Percentiles rank a stretch among this genome's conserved stretches.
These are phyloP conservation scores for Anisodus acutangulus DNA, from an alignment of 257 asterid genomes.

Conservation along the genomic window DNA sequence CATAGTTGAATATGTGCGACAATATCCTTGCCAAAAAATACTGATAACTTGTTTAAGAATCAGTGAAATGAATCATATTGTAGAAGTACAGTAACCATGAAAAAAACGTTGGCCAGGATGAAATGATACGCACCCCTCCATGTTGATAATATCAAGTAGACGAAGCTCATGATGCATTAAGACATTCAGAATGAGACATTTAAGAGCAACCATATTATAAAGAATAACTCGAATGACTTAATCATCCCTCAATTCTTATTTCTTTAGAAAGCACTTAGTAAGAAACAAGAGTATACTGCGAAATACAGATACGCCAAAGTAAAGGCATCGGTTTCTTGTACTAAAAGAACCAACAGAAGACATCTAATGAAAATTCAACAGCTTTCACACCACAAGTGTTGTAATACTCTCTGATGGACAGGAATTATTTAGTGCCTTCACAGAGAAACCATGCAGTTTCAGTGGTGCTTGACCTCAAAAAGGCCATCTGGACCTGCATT, in stretches of 20 bases:
- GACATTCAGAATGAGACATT: conserved; percentile 14
- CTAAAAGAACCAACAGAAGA: conserved; percentile 19
- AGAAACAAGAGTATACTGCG: neutral
- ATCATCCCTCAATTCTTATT: conserved; percentile 27
- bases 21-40: no score
- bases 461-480: conserved; percentile 62
- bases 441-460: conserved; percentile 12
- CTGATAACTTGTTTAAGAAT: no score
- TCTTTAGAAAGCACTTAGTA: conserved; percentile 9
- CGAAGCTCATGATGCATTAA: neutral
- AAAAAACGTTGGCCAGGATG: neutral
- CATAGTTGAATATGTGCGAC: no score
- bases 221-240: conserved; percentile 20
- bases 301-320: neutral
- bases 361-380: conserved; percentile 10
- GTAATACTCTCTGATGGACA: neutral
- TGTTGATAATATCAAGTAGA: neutral
- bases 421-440: conserved; percentile 21
- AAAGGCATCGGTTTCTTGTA: neutral
- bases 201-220: neutral
- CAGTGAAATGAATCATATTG: neutral
- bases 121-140: neutral
- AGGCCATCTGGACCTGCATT: conserved; percentile 90
- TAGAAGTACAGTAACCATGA: neutral
- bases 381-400: conserved; percentile 31